These are phyloP conservation scores for Ceratocystis cubensis DNA, from an alignment of 2,329 filamentous ascomycete species.

Conservation along the genomic window DNA sequence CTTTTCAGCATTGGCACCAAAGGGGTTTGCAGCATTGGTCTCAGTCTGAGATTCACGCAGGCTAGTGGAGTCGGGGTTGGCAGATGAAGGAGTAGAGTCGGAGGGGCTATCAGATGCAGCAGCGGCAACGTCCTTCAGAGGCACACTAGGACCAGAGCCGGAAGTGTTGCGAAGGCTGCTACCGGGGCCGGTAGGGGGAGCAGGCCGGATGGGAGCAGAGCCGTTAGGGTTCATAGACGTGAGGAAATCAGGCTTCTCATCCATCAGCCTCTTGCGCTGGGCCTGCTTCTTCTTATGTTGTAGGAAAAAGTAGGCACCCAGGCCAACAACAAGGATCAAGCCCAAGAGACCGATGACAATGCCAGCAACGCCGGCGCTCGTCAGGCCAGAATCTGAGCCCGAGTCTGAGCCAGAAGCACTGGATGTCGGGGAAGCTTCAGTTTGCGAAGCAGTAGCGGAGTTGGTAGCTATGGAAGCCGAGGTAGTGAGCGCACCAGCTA, in stretches of 20 bases:
- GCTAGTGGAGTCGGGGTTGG: background rate
- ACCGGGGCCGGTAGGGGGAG: constrained; percentile 18
- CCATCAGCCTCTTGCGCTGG: constrained; percentile 32
- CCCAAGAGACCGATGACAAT: constrained; percentile 71
- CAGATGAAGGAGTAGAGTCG: background rate
- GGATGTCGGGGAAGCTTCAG: too few species aligned
- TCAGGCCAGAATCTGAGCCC: constrained; percentile 20
- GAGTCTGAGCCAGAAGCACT: constrained; percentile 16
- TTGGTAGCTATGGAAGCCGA: constrained; percentile 18
- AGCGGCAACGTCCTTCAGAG: constrained; percentile 15
- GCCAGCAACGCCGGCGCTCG: constrained; percentile 54
- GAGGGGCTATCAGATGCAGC: background rate
- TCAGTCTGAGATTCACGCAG: constrained; percentile 25
- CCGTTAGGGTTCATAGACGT: constrained; percentile 10
- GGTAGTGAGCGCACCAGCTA: constrained; percentile 21
- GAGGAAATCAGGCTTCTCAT: constrained; percentile 19
- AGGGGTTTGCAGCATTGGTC: constrained; percentile 54
- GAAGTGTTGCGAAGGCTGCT: constrained; percentile 11
- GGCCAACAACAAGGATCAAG: constrained; percentile 51
- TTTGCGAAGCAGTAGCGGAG: constrained; percentile 18
- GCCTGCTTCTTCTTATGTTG: constrained; percentile 57
- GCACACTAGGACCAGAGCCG: constrained; percentile 11
- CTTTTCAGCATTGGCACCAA: constrained; percentile 46
- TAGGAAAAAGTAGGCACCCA: constrained; percentile 60
- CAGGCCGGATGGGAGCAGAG: constrained; percentile 16